A percentile compares a stretch with the other conserved stretches of the same genome.
These are phyloP conservation scores for Malus fusca DNA, from an alignment of 306 rosid genomes.

Conservation along the genomic window DNA sequence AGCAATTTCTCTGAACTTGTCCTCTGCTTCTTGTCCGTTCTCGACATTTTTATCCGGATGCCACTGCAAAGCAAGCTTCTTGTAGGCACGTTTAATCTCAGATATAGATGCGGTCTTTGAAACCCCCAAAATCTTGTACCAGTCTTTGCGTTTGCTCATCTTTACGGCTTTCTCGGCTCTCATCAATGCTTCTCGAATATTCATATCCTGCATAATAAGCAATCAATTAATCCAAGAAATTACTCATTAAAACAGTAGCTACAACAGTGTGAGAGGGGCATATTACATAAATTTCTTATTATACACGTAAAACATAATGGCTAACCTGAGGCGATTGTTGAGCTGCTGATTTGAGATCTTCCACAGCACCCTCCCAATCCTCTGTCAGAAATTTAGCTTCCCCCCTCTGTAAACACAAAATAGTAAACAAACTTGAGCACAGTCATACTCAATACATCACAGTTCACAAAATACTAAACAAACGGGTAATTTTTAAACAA, in stretches of 20 bases:
- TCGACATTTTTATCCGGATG: conserved; percentile 97
- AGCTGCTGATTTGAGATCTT: conserved; percentile 87
- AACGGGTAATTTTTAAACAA: not conserved
- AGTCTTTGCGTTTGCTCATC: conserved; percentile 97
- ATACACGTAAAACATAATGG: not conserved
- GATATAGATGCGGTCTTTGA: conserved; percentile 67
- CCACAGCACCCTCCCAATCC: conserved; percentile 98
- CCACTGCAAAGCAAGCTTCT: conserved; percentile 98
- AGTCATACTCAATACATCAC: not conserved
- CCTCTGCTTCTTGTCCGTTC: conserved; percentile 92
- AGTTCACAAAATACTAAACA: not conserved
- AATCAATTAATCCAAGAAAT: conserved; percentile 2
- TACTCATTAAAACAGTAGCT: not conserved
- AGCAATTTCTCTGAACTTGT: conserved; percentile 80
- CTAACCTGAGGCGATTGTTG: conserved; percentile 88
- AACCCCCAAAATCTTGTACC: conserved; percentile 86
- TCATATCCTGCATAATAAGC: conserved; percentile 62
- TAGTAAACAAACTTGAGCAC: not conserved
- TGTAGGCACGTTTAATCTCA: conserved; percentile 96
- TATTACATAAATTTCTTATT: not conserved
- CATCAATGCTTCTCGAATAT: conserved; percentile 72
- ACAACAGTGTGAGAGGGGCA: not conserved
- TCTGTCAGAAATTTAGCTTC: conserved; percentile 91
- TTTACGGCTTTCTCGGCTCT: conserved; percentile 93
- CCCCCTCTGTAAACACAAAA: conserved; percentile 63